Percentiles rank a stretch among this genome's conserved stretches.
These are phyloP conservation scores for Periconia digitata DNA, from an alignment of 2,329 filamentous ascomycete genomes.

Conservation along the genomic window DNA sequence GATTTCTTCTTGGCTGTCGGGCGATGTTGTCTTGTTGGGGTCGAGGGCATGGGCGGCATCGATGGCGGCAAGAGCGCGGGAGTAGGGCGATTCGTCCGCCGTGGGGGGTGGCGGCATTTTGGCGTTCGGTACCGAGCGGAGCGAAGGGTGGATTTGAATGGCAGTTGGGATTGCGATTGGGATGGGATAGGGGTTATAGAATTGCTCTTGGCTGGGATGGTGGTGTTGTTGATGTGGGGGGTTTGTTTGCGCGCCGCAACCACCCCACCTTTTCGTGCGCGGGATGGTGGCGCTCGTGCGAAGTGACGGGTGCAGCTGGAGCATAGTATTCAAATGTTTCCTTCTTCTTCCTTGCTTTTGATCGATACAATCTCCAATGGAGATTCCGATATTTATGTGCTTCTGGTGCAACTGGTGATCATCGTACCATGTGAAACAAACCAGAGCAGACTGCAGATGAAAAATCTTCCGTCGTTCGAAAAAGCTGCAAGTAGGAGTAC, in stretches of 20 bases:
- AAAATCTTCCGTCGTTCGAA: too few species aligned
- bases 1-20: conserved; percentile 43
- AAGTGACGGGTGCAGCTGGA: not conserved
- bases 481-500: too few species aligned
- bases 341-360: too few species aligned
- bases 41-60: conserved; percentile 72
- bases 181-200: not conserved
- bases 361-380: too few species aligned
- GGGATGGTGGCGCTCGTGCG: not conserved
- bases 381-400: too few species aligned
- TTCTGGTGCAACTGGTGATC: too few species aligned
- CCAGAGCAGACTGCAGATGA: too few species aligned
- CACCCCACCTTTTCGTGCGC: not conserved
- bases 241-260: not conserved
- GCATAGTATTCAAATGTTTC: not conserved
- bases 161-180: not conserved
- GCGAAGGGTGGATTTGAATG: not conserved
- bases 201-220: not conserved
- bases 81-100: conserved; percentile 17
- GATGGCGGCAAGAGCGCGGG: conserved; percentile 64
- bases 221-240: not conserved
- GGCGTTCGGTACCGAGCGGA: not conserved
- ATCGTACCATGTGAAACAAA: too few species aligned
- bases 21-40: conserved; percentile 57
- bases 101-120: not conserved